A percentile compares a stretch with the other conserved stretches of the same genome.
These are phyloP conservation scores for Colletotrichum neosansevieriae DNA, from an alignment of 2,329 filamentous ascomycete species.

Conservation along the genomic window DNA sequence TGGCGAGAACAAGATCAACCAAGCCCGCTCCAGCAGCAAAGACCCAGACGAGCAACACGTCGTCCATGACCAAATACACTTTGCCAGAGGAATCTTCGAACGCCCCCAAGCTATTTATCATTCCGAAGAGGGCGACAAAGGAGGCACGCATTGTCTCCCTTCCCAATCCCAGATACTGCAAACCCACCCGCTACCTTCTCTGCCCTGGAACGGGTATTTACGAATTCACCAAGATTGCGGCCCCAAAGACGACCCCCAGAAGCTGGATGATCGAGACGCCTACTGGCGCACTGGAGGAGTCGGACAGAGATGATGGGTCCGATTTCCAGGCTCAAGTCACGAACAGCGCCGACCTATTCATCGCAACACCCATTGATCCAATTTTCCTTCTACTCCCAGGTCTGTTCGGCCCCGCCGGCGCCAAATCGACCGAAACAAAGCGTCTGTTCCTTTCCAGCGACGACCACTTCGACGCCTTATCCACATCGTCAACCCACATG, in stretches of 20 bases:
- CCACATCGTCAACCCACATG: conserved; percentile 68
- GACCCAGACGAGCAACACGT: conserved; percentile 44
- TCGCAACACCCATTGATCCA: conserved; percentile 87
- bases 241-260: conserved; percentile 64
- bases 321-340: conserved; percentile 56
- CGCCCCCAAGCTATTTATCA: conserved; percentile 69
- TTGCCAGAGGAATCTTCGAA: conserved; percentile 56
- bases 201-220: conserved; percentile 73
- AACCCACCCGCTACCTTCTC: conserved; percentile 70
- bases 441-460: conserved; percentile 76
- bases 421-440: conserved; percentile 62
- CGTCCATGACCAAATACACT: conserved; percentile 52
- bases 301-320: conserved; percentile 37
- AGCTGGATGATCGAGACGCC: conserved; percentile 71
- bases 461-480: conserved; percentile 77
- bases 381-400: conserved; percentile 86
- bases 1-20: conserved; percentile 64
- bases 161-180: conserved; percentile 67
- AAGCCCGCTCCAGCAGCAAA: conserved; percentile 51
- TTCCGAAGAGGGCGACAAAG: conserved; percentile 66
- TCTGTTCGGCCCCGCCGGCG: conserved; percentile 62
- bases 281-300: conserved; percentile 39
- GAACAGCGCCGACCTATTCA: conserved; percentile 78
- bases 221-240: conserved; percentile 71
- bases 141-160: conserved; percentile 70